Evolutionary conservation across 805 yeast species (phyloP).

Genomic region (Ogataea pini): DNA sequence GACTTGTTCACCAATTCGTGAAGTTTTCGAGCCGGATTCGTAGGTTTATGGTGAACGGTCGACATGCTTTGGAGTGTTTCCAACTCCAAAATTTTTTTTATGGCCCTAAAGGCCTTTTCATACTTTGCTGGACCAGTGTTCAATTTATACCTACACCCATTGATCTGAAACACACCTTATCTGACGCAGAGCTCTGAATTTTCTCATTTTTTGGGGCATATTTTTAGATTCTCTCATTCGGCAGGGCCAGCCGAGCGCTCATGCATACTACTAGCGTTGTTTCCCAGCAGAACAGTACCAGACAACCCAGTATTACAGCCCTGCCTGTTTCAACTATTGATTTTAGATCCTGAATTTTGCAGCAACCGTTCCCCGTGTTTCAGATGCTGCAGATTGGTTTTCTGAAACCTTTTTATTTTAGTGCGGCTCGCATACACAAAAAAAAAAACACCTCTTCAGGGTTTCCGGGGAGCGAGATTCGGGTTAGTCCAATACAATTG

Average conservation of each 20-base stretch:
- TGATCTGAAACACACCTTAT: not conserved
- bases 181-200: not conserved
- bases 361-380: not conserved
- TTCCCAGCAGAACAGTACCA: not conserved
- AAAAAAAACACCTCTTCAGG: too few relatives aligned
- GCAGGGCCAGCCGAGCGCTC: too few relatives aligned
- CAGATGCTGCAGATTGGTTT: not conserved
- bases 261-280: too few relatives aligned
- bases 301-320: not conserved
- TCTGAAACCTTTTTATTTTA: not conserved
- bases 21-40: slow-evolving; percentile 6
- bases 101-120: too few relatives aligned
- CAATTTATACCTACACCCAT: not conserved
- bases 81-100: too few relatives aligned
- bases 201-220: not conserved
- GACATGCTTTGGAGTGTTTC: not conserved
- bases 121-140: too few relatives aligned
- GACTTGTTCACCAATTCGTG: slow-evolving; percentile 21
- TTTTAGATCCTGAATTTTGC: not conserved
- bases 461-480: too few relatives aligned
- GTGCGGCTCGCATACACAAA: slow-evolving; percentile 1
- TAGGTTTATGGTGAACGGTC: not conserved
- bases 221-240: not conserved
- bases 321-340: not conserved
- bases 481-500: too few relatives aligned